phyloP scores from a whole-genome alignment of 2,329 filamentous ascomycete species.

The Xylariaceae sp. region DNA sequence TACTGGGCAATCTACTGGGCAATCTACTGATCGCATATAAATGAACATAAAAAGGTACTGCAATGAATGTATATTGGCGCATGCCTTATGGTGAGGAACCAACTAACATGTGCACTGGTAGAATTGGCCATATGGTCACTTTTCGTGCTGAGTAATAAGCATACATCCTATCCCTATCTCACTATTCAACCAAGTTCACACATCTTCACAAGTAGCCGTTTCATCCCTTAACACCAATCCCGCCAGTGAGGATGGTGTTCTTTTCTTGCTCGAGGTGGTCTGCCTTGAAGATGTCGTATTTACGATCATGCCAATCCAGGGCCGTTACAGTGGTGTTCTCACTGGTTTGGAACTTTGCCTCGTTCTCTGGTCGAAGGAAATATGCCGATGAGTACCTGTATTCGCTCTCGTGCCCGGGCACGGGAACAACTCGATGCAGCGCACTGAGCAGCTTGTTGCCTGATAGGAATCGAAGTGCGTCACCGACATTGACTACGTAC shows the following conservation, averaged over 20 bases:
- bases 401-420: background rate
- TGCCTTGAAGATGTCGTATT: background rate
- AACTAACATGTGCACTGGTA: too few species aligned
- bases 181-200: too few species aligned
- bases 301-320: background rate
- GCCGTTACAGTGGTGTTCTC: background rate
- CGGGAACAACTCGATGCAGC: constrained; percentile 5
- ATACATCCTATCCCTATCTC: too few species aligned
- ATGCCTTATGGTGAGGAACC: too few species aligned
- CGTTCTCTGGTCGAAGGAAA: constrained; percentile 6
- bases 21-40: too few species aligned
- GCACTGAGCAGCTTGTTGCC: background rate
- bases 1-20: too few species aligned
- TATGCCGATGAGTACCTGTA: constrained; percentile 7
- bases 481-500: constrained; percentile 8
- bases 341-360: background rate
- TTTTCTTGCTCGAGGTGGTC: background rate
- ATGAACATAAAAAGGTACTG: too few species aligned
- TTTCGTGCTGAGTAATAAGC: too few species aligned
- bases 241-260: background rate
- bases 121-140: too few species aligned
- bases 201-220: too few species aligned
- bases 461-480: constrained; percentile 6
- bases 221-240: background rate
- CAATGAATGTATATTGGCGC: too few species aligned